Evolutionary conservation across 768 basidiomycete species (phyloP).

Genomic region (Agrocybe praecox): DNA sequence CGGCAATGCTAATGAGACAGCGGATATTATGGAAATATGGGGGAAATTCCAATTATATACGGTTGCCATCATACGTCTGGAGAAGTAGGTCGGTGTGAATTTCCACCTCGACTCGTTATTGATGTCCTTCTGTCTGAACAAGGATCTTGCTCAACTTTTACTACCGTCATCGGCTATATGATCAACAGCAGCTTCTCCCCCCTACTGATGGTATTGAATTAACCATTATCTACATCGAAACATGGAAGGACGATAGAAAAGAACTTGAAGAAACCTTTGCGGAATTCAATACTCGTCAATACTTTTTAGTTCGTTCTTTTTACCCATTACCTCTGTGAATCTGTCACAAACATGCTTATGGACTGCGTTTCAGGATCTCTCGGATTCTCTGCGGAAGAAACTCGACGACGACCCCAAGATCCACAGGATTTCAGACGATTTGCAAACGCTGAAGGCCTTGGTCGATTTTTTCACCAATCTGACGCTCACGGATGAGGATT

Average conservation of each 20-base stretch:
- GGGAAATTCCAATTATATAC: background rate
- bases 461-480: background rate
- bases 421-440: background rate
- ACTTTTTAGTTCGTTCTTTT: constrained; percentile 9
- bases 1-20: no score
- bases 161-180: background rate
- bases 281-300: background rate
- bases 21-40: background rate
- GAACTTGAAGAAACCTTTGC: constrained; percentile 9
- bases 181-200: constrained; percentile 3
- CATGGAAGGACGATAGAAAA: constrained; percentile 15
- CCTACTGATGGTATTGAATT: constrained; percentile 9
- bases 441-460: constrained; percentile 1
- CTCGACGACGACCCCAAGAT: background rate
- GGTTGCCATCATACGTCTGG: background rate
- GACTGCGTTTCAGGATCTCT: background rate
- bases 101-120: background rate
- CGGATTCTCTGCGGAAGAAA: background rate
- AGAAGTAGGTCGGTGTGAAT: background rate
- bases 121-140: background rate
- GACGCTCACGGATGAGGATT: constrained; percentile 3
- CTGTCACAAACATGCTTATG: no score
- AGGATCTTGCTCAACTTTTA: constrained; percentile 3
- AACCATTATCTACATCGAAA: constrained; percentile 14
- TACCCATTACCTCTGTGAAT: background rate